Percentiles rank a stretch among this genome's conserved stretches.
phyloP scores from a whole-genome alignment of 179 eudicot species.

The Carnegiea gigantea region DNA sequence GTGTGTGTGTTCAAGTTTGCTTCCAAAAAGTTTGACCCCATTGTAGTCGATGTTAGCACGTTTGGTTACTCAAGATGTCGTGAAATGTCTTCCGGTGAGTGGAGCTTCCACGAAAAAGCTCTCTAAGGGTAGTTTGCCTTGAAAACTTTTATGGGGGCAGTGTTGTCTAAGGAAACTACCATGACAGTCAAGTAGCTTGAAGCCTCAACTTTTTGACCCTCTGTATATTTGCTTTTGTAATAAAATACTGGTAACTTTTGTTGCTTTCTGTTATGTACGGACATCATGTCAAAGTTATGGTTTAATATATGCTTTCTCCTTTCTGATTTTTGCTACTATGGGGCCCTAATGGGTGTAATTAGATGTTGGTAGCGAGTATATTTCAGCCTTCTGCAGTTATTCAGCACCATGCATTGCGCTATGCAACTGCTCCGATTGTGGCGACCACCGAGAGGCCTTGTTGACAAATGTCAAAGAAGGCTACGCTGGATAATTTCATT shows the following conservation, averaged over 20 bases:
- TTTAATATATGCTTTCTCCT: too few relatives aligned
- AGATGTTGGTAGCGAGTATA: constrained; percentile 76
- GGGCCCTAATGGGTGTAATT: constrained; percentile 83
- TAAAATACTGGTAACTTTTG: too few relatives aligned
- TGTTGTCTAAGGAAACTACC: too few relatives aligned
- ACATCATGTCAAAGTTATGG: too few relatives aligned
- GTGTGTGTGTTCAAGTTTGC: constrained; percentile 30
- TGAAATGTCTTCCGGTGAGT: not conserved
- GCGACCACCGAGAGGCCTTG: constrained; percentile 94
- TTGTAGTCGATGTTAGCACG: constrained; percentile 24
- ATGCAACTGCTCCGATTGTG: constrained; percentile 88
- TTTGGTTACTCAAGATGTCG: constrained; percentile 14
- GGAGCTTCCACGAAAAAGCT: too few relatives aligned
- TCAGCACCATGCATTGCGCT: constrained; percentile 87
- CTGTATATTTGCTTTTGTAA: too few relatives aligned
- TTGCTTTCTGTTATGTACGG: too few relatives aligned
- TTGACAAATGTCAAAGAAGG: constrained; percentile 88
- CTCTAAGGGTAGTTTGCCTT: too few relatives aligned
- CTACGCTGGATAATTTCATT: constrained; percentile 83
- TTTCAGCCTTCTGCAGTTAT: constrained; percentile 96
- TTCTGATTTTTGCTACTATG: too few relatives aligned
- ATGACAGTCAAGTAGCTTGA: too few relatives aligned
- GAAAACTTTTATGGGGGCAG: too few relatives aligned
- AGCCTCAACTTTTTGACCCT: too few relatives aligned
- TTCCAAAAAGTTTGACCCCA: constrained; percentile 9